These are phyloP conservation scores for Phyllostachys edulis DNA, from an alignment of 176 grass and related monocot genomes.

Conservation along the genomic window DNA sequence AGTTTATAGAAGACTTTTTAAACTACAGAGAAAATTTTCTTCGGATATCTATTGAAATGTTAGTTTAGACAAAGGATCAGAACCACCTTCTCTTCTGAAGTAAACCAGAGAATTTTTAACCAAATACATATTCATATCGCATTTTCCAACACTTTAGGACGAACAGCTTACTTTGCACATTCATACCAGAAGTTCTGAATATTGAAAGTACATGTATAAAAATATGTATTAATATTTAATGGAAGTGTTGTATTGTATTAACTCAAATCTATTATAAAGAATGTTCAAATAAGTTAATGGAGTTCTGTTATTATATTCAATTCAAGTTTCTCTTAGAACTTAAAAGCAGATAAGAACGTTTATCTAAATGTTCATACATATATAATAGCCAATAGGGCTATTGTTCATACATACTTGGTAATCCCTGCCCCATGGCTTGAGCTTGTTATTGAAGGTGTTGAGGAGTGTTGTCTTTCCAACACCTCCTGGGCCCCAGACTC, in stretches of 20 bases:
- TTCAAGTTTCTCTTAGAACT: not conserved
- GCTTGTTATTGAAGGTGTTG: slow-evolving; percentile 51
- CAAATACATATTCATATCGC: not conserved
- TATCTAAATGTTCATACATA: not conserved
- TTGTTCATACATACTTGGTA: not conserved
- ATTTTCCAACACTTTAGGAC: not conserved
- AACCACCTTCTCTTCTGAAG: not conserved
- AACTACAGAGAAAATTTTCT: not conserved
- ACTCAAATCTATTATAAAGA: not conserved
- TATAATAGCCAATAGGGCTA: too few relatives aligned
- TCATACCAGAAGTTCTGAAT: not conserved
- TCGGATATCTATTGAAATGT: not conserved
- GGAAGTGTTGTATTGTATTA: not conserved
- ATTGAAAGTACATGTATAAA: not conserved
- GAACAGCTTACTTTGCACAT: not conserved
- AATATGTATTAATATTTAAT: not conserved
- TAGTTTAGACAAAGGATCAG: not conserved
- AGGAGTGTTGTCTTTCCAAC: slow-evolving; percentile 70
- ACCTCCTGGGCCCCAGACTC: slow-evolving; percentile 58
- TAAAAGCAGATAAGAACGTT: not conserved
- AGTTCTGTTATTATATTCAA: not conserved
- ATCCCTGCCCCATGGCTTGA: slow-evolving; percentile 19
- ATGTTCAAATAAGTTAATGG: not conserved
- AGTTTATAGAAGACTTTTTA: not conserved
- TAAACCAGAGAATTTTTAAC: not conserved